Evolutionary conservation across 1,284 basidiomycete genomes (phyloP), one percentile per base, ranked within the genome.

Genomic region (Trametes hirsuta): DNA sequence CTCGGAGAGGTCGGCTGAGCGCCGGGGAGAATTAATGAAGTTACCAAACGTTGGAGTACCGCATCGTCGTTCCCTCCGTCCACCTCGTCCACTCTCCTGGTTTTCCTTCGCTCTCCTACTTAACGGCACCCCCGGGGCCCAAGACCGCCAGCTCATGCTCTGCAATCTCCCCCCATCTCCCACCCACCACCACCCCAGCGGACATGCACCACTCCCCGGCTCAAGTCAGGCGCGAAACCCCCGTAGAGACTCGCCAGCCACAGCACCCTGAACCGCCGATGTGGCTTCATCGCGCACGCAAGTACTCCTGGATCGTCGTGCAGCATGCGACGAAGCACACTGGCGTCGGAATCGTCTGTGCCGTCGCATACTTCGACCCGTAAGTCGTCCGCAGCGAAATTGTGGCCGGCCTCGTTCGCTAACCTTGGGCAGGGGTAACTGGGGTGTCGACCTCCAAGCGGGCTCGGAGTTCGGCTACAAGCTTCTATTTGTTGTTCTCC

Each of bases 401-500:
- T 30, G 15, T 9, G 1, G 18, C 39, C 15, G 15, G 11, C n/a
- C 18, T 18, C 15, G 49, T 40, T 40, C 40, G 24, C 39, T 40
- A 0, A 51, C 18, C 8, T 30, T 8, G 30, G 30, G 44, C 61
- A 88, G 86, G 12, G 88, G 88, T 36, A 90, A 90, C 69, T 92
- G 90, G 89, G 85, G 85, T 9, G 88, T 90, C 14, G 89, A 91
- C 72, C 75, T 91, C 18, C 83, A 87, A 71, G 89, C 89, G 6
- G 91, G 91, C 10, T 87, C 89, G 9, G 72, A 84, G 63, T 93
- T 83, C 71, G 94, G 94, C 0, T 97, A 95, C 79, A 85, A 87
- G 66, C 82, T 97, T 35, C 82, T 97, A 40, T 95, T 96, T 71
- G 83, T 97, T 50, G 88, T 97, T 11, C 81, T 97, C 2, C 71